phyloP scores from a whole-genome alignment of 371 early-diverging fungal genomes.

The Blastocladiella emersonii region DNA sequence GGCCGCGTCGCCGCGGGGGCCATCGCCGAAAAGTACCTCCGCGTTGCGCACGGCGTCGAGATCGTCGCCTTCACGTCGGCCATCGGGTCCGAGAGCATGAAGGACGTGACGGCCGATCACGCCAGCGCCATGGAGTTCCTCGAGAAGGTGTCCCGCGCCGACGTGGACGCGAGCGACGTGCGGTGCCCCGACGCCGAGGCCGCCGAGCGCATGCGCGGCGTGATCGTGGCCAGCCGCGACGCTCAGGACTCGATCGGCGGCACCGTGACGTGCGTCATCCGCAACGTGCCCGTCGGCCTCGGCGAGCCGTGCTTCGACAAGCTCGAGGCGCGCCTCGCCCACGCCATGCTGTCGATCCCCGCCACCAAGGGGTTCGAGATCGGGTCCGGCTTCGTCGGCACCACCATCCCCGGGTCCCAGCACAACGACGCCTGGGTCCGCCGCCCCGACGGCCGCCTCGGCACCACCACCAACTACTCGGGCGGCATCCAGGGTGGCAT shows the following conservation, averaged over 20 bases:
- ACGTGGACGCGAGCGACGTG: slow-evolving; percentile 54
- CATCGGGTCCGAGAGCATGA: slow-evolving; percentile 68
- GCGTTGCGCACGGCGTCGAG: slow-evolving; percentile 63
- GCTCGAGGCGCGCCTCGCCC: slow-evolving; percentile 88
- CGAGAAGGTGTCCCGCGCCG: slow-evolving; percentile 48
- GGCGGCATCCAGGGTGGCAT: slow-evolving; percentile 95
- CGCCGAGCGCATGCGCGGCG: slow-evolving; percentile 45
- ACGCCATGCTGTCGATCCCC: slow-evolving; percentile 97
- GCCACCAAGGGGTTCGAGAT: slow-evolving; percentile 96
- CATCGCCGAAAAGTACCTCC: slow-evolving; percentile 87
- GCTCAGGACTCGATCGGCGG: slow-evolving; percentile 89
- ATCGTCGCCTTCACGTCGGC: slow-evolving; percentile 88
- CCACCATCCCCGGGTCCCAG: slow-evolving; percentile 66
- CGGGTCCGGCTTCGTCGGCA: slow-evolving; percentile 84
- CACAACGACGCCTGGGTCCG: slow-evolving; percentile 85
- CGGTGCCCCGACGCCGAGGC: slow-evolving; percentile 56
- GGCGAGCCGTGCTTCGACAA: slow-evolving; percentile 98
- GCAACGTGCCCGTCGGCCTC: slow-evolving; percentile 82
- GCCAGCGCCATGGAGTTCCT: slow-evolving; percentile 45
- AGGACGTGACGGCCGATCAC: slow-evolving; percentile 24
- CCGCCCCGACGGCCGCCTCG: slow-evolving; percentile 29
- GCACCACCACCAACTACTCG: slow-evolving; percentile 80
- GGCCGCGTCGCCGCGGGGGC: slow-evolving; percentile 93
- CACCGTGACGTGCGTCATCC: slow-evolving; percentile 91
- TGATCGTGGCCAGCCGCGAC: slow-evolving; percentile 59